phyloP scores from a whole-genome alignment of 2,329 filamentous ascomycete species.

The Parasarocladium wereldwijsianum region DNA sequence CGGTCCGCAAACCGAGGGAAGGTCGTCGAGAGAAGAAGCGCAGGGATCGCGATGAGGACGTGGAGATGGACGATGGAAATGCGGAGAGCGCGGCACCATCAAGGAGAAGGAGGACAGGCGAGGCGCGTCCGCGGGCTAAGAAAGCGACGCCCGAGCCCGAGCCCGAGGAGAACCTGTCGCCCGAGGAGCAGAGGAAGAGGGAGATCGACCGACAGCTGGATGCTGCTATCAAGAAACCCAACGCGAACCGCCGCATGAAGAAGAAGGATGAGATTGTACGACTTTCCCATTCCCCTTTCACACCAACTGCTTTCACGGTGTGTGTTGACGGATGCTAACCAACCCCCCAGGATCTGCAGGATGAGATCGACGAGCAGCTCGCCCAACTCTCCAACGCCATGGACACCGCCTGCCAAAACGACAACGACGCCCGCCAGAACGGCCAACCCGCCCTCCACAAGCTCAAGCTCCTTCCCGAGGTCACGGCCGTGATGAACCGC shows the following conservation, averaged over 20 bases:
- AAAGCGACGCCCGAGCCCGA: conserved; percentile 40
- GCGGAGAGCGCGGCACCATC: conserved; percentile 27
- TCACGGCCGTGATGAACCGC: conserved; percentile 75
- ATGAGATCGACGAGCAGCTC: conserved; percentile 80
- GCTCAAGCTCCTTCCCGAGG: conserved; percentile 82
- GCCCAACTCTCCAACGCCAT: conserved; percentile 77
- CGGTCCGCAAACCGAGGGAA: conserved; percentile 62
- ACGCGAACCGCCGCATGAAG: conserved; percentile 51
- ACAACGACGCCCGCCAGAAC: conserved; percentile 67
- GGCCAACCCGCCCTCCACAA: conserved; percentile 81
- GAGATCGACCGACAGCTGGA: conserved; percentile 82
- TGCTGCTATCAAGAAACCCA: conserved; percentile 71
- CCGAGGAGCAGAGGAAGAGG: conserved; percentile 69
- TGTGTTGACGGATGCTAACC: neutral
- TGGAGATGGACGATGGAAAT: conserved; percentile 28
- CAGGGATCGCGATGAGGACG: conserved; percentile 34
- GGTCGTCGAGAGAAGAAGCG: conserved; percentile 55
- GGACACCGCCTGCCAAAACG: conserved; percentile 76
- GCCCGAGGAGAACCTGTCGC: conserved; percentile 64
- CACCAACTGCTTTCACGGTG: neutral
- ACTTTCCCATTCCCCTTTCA: conserved; percentile 8
- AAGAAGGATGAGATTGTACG: conserved; percentile 69
- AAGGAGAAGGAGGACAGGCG: conserved; percentile 29
- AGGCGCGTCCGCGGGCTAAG: conserved; percentile 32
- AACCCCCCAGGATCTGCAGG: conserved; percentile 60